phyloP scores from a whole-genome alignment of 78 protist species.

The slime mould (Dictyostelium discoideum) region DNA sequence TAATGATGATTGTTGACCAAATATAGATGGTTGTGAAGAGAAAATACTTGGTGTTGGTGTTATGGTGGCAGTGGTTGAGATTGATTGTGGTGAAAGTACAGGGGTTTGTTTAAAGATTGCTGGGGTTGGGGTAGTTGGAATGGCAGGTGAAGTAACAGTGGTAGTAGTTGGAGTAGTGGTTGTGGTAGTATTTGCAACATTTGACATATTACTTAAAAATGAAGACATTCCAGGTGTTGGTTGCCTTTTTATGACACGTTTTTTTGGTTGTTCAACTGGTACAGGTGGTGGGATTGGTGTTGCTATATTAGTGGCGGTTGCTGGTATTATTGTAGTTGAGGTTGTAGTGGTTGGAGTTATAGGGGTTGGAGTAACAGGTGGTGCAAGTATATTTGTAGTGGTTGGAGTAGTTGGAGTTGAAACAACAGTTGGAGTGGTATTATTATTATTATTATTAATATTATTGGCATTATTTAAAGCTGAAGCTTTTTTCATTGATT shows the following conservation, averaged over 20 bases:
- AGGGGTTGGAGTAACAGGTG: not conserved
- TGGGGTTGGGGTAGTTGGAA: not conserved
- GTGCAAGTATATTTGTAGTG: not conserved
- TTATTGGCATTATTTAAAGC: not conserved
- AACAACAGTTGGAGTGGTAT: not conserved
- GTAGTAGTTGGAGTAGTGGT: not conserved
- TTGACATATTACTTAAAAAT: not conserved
- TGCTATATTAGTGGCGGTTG: not conserved
- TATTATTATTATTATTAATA: not conserved
- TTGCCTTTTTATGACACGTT: not conserved
- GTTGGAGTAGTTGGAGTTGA: not conserved
- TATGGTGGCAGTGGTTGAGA: not conserved
- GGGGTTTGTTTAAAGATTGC: not conserved
- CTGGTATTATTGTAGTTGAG: not conserved
- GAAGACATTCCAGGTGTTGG: conserved; percentile 9
- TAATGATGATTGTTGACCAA: not conserved
- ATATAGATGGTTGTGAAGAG: not conserved
- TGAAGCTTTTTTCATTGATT: not conserved
- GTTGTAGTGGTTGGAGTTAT: not conserved
- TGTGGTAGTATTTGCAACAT: not conserved
- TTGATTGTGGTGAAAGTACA: not conserved
- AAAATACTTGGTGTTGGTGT: not conserved
- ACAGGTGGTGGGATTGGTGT: not conserved
- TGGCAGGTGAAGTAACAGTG: not conserved
- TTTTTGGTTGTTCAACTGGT: not conserved